Evolutionary conservation across 2,329 filamentous ascomycete species (phyloP).

Genomic region (Pestalotiopsis sp.): DNA sequence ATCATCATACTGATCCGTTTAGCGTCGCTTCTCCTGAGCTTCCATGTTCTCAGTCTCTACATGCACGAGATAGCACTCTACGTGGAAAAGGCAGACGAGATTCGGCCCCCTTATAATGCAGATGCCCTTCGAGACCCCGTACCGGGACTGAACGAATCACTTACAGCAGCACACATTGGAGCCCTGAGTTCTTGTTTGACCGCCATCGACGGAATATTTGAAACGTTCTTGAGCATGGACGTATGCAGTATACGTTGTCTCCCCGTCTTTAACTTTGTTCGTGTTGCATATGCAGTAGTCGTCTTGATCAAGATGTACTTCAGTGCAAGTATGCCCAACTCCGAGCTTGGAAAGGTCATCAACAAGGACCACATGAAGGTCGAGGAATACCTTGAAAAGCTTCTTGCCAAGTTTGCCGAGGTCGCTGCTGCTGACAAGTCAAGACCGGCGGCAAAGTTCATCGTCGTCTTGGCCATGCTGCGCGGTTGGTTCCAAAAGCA

Average conservation of each 20-base stretch:
- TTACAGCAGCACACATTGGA: constrained; percentile 64
- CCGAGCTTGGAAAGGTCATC: constrained; percentile 71
- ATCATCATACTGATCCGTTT: constrained; percentile 8
- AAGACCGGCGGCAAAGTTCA: constrained; percentile 69
- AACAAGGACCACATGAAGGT: constrained; percentile 68
- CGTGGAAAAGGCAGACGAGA: constrained; percentile 60
- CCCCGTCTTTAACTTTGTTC: constrained; percentile 72
- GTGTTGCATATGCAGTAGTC: constrained; percentile 72
- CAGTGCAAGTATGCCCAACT: constrained; percentile 63
- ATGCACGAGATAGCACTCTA: constrained; percentile 78
- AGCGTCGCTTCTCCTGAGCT: constrained; percentile 66
- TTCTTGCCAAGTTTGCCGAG: constrained; percentile 69
- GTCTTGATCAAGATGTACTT: constrained; percentile 77
- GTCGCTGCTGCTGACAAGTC: constrained; percentile 66
- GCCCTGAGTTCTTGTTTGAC: constrained; percentile 68
- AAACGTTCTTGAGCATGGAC: constrained; percentile 65
- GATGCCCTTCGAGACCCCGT: constrained; percentile 46
- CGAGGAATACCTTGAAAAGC: constrained; percentile 66
- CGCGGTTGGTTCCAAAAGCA: constrained; percentile 68
- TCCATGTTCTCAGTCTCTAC: constrained; percentile 69
- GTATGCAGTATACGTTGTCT: constrained; percentile 61
- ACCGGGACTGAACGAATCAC: constrained; percentile 37
- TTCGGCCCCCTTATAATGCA: constrained; percentile 49
- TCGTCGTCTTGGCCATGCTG: constrained; percentile 71
- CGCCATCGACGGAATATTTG: constrained; percentile 68